Evolutionary conservation across 768 basidiomycete species (phyloP).

Genomic region (Hericium coralloides): DNA sequence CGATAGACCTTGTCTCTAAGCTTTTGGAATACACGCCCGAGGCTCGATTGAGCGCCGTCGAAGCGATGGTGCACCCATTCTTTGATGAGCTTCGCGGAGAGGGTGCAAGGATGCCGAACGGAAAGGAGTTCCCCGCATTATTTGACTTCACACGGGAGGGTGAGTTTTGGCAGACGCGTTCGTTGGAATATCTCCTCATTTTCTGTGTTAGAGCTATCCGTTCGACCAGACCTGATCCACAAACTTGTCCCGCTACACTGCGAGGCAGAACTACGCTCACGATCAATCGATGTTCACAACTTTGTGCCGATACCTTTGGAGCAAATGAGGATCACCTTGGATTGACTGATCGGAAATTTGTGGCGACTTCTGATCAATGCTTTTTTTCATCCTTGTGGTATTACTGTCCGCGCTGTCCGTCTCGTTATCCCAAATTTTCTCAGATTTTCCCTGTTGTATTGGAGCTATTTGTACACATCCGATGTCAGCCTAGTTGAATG

Average conservation of each 20-base stretch:
- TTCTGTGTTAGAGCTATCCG: conserved; percentile 72
- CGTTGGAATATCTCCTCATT: neutral
- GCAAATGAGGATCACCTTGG: conserved; percentile 88
- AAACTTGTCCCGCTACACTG: conserved; percentile 86
- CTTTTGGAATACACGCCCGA: conserved; percentile 97
- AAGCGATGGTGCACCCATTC: conserved; percentile 92
- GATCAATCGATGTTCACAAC: conserved; percentile 79
- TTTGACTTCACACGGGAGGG: conserved; percentile 97
- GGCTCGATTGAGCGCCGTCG: conserved; percentile 79
- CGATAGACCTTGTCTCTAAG: conserved; percentile 92
- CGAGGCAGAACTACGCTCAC: conserved; percentile 81
- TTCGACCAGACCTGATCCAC: conserved; percentile 89
- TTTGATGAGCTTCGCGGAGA: conserved; percentile 93
- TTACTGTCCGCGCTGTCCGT: neutral
- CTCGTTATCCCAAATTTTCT: neutral
- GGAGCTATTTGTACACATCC: neutral
- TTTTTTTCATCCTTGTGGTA: neutral
- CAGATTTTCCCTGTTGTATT: neutral
- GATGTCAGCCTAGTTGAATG: no score
- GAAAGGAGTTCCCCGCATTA: conserved; percentile 88
- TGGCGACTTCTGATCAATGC: no score
- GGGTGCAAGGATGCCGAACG: conserved; percentile 92
- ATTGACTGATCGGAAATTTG: conserved; percentile 30
- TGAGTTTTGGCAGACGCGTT: conserved; percentile 30
- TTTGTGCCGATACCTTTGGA: conserved; percentile 98